A percentile compares a stretch with the other conserved stretches of the same genome.
Conservation (phyloP, 2,329 filamentous ascomycete species). For the Colletotrichum gigasporum region DNA sequence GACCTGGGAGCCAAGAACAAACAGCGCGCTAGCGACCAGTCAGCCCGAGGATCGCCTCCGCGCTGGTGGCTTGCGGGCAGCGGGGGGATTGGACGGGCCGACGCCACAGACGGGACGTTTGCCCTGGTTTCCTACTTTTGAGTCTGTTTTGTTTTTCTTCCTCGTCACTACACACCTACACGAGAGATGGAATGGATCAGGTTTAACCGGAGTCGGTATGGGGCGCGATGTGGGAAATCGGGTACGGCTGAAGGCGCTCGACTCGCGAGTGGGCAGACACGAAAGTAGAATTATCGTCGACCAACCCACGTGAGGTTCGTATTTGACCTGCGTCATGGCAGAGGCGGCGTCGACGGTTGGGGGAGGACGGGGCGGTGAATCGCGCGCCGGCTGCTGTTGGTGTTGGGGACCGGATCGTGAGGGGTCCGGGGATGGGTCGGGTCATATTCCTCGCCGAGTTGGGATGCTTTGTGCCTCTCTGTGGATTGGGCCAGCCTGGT, state of each 20-base stretch:
- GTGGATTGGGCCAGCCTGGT: background rate
- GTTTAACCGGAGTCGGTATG: background rate
- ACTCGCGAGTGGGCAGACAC: background rate
- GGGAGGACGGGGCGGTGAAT: background rate
- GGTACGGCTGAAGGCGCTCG: background rate
- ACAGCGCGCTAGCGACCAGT: background rate
- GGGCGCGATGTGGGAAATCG: background rate
- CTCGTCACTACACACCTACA: too few species aligned
- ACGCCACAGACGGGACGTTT: background rate
- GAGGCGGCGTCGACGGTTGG: background rate
- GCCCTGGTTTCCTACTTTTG: background rate
- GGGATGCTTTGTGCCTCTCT: background rate
- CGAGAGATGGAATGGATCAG: background rate
- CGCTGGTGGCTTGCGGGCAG: conserved; percentile 1
- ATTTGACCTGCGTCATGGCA: background rate
- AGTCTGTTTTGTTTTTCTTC: background rate
- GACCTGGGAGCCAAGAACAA: background rate
- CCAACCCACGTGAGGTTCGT: conserved; percentile 4
- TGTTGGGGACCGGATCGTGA: background rate
- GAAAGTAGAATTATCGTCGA: conserved; percentile 3
- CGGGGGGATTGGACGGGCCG: background rate
- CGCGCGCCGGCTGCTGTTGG: background rate
- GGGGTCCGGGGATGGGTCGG: background rate
- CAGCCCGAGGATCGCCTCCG: background rate
- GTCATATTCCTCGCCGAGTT: background rate